These are phyloP conservation scores for Echria macrotheca DNA, from an alignment of 495 filamentous ascomycete species.

Conservation along the genomic window DNA sequence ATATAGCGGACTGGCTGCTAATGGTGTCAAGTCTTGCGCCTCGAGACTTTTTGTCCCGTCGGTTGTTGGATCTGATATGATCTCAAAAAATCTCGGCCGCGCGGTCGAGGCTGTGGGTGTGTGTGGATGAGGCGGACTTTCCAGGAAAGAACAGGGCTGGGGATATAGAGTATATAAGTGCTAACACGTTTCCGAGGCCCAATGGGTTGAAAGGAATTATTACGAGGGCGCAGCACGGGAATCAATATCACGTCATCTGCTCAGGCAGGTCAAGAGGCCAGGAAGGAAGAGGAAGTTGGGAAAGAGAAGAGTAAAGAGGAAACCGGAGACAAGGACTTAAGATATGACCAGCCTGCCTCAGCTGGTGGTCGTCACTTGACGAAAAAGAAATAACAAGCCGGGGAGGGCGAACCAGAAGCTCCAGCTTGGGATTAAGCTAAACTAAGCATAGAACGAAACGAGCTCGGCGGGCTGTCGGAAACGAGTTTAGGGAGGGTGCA, in stretches of 20 bases:
- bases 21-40: not conserved
- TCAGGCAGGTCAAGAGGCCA: conserved; percentile 16
- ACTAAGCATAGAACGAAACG: conserved; percentile 12
- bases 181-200: not conserved
- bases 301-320: conserved; percentile 12
- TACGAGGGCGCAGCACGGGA: conserved; percentile 15
- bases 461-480: conserved; percentile 26
- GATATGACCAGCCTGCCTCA: conserved; percentile 23
- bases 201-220: conserved; percentile 8
- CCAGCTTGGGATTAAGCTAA: conserved; percentile 16
- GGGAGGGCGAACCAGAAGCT: conserved; percentile 20
- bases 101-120: too few relatives aligned
- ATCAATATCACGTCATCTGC: conserved; percentile 27
- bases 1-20: conserved; percentile 9
- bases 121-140: conserved; percentile 11
- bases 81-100: too few relatives aligned
- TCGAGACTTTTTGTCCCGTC: too few relatives aligned
- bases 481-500: conserved; percentile 24
- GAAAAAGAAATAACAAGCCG: conserved; percentile 14
- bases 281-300: conserved; percentile 25
- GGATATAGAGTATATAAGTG: not conserved
- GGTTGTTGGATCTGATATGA: conserved; percentile 4
- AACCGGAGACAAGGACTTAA: conserved; percentile 5
- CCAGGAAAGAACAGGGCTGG: conserved; percentile 10
- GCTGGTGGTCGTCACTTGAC: conserved; percentile 26